Evolutionary conservation across 768 basidiomycete genomes (phyloP), one percentile per base, ranked within the genome.

Genomic region (Lentinula edodes): DNA sequence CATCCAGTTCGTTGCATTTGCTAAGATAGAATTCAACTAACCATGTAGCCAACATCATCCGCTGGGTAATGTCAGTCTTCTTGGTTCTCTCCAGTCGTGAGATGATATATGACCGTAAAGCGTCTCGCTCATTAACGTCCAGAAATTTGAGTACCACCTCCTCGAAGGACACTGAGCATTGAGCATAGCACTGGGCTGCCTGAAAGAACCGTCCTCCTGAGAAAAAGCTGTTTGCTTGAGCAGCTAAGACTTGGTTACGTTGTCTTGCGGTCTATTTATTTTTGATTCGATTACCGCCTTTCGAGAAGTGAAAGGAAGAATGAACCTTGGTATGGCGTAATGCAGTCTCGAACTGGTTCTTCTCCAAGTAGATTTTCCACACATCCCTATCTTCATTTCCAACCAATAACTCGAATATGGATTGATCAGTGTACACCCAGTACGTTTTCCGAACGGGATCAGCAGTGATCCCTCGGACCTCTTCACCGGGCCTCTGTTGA

Each of bases 21-120:
- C 91, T 91, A 15, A 99, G 84, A 70, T 95, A 98, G 65, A 98
- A 93, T 73, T 99, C 97, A 35, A 97, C 89, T 12, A 99, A 85
- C 97, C 97, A 99, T 0, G 95, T 98, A 16, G 97, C 95, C 18
- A 99, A 77, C 87, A 98, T 94, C 89, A 95, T 95, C 43, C 97
- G 83, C 71, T 98, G 95, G 0, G 93, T 95, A 42, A 90, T 66
- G 67, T 97, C 94, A 52, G 81, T 83, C 75, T 91, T 95, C 61
- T 85, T 83, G 35, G 93, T 89, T 43, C 93, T 78, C 68, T 97
- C 95, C 39, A 99, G 77, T 54, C 93, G 82, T 10, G 93, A 90
- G 34, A 91, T 88, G 6, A 99, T 78, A 72, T 97, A 99, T 39
- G 91, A 90, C 55, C 97, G 79, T 64, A 98, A 76, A 0, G 95